Evolutionary conservation across 192 early-diverging fungal species (phyloP).

Genomic region (Physocladia obscura): DNA sequence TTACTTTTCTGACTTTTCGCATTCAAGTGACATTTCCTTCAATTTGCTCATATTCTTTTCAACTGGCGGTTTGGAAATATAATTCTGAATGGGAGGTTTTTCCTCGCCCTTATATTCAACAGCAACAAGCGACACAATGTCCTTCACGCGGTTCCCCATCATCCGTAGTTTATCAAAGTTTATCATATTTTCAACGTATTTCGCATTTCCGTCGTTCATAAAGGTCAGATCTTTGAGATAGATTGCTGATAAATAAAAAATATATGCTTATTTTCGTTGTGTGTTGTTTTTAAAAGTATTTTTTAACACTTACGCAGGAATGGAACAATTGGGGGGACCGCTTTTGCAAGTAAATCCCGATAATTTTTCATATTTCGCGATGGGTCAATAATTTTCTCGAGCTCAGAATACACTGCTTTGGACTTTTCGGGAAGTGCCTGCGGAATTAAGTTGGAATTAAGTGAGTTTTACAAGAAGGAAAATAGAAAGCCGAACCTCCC

Average conservation of each 20-base stretch:
- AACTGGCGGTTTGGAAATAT: constrained; percentile 57
- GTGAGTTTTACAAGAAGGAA: neutral
- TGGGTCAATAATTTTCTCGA: constrained; percentile 55
- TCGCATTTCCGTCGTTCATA: constrained; percentile 65
- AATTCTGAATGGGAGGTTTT: constrained; percentile 56
- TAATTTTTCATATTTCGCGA: constrained; percentile 64
- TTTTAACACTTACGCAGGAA: no score
- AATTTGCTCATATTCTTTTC: constrained; percentile 51
- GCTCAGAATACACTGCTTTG: constrained; percentile 47
- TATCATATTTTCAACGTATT: constrained; percentile 52
- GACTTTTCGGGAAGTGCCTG: constrained; percentile 38
- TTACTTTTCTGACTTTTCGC: constrained; percentile 46
- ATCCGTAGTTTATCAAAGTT: constrained; percentile 68
- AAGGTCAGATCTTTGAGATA: constrained; percentile 60
- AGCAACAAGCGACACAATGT: constrained; percentile 43
- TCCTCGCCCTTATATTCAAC: constrained; percentile 48
- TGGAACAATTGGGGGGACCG: constrained; percentile 57
- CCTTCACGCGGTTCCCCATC: constrained; percentile 61
- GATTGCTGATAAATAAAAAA: constrained; percentile 42
- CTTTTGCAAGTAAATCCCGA: constrained; percentile 42
- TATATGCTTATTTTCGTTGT: neutral
- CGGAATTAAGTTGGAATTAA: neutral
- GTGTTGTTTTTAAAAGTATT: no score
- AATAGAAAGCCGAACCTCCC: constrained; percentile 46
- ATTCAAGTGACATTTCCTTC: constrained; percentile 56